Conservation (phyloP, 2,329 filamentous ascomycete species). For the Furcasterigmium furcatum region DNA sequence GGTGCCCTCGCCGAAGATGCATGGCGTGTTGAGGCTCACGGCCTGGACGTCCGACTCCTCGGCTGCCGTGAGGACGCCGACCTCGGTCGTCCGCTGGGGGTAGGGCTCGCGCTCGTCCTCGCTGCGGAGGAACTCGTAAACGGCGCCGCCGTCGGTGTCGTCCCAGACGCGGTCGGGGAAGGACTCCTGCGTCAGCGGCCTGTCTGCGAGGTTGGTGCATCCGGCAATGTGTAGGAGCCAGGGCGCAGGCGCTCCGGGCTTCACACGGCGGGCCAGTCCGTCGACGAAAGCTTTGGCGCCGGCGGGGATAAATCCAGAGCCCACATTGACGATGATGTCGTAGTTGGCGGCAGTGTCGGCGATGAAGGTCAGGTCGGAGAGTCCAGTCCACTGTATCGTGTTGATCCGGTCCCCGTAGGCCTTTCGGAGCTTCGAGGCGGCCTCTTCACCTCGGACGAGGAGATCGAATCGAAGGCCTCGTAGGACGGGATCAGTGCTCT, state of each 20-base stretch:
- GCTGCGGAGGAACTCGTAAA: conserved; percentile 10
- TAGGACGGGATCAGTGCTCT: too few species aligned
- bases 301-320: conserved; percentile 24
- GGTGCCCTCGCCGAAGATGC: conserved; percentile 11
- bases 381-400: too few species aligned
- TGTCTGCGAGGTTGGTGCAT: conserved; percentile 14
- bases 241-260: not conserved
- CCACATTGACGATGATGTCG: conserved; percentile 31
- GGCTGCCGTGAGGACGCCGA: conserved; percentile 8
- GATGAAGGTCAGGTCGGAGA: conserved; percentile 9
- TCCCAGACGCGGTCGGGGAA: conserved; percentile 9
- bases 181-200: conserved; percentile 8
- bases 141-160: conserved; percentile 5
- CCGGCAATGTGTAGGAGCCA: conserved; percentile 16
- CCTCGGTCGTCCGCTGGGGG: conserved; percentile 14
- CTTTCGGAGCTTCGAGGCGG: conserved; percentile 3
- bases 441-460: conserved; percentile 6
- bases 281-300: conserved; percentile 29
- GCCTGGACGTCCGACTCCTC: conserved; percentile 8
- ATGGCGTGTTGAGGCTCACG: conserved; percentile 11
- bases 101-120: conserved; percentile 13
- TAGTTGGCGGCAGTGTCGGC: conserved; percentile 7
- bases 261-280: too few species aligned
- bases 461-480: too few species aligned
- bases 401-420: conserved; percentile 8